Conservation (phyloP, 352 stramenopile genomes). For the Pythium sukuiense region DNA sequence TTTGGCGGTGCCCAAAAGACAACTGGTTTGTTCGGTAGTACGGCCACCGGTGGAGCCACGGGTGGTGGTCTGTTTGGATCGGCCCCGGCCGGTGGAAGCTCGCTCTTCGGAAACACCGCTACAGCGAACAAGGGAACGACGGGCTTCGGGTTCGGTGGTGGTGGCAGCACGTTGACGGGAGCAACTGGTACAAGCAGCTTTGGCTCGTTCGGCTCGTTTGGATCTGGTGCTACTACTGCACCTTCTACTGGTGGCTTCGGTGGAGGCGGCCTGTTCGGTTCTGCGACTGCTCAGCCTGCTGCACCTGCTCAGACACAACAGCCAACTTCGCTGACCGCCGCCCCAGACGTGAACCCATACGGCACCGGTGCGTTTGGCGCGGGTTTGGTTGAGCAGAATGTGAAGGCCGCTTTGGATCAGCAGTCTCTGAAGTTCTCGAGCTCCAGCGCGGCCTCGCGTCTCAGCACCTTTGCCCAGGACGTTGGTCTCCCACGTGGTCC, state of each 20-base stretch:
- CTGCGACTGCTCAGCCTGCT: conserved; percentile 7
- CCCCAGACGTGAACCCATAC: conserved; percentile 56
- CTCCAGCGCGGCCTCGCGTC: conserved; percentile 47
- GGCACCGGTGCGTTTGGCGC: conserved; percentile 46
- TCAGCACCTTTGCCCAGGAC: conserved; percentile 63
- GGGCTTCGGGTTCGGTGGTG: conserved; percentile 20
- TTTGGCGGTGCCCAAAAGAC: conserved; percentile 23
- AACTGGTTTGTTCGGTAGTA: conserved; percentile 21
- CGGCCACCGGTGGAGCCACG: background rate
- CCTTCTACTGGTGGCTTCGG: conserved; percentile 3
- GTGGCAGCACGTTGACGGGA: conserved; percentile 5
- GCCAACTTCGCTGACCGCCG: conserved; percentile 39
- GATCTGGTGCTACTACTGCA: conserved; percentile 11
- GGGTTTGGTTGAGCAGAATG: conserved; percentile 51
- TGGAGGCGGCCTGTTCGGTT: conserved; percentile 21
- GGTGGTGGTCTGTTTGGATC: background rate
- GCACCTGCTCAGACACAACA: conserved; percentile 19
- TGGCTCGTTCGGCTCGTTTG: conserved; percentile 27
- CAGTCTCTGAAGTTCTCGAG: conserved; percentile 25
- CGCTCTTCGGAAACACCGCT: conserved; percentile 15
- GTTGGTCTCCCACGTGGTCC: conserved; percentile 67
- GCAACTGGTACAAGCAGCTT: conserved; percentile 12
- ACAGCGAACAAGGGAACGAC: conserved; percentile 15
- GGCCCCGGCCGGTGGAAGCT: conserved; percentile 3
- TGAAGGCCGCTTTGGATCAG: conserved; percentile 30